phyloP scores from a whole-genome alignment of 306 rosid species.

The Medicago truncatula region MtrunA17r5.0-ANR NC_053044.1:43368501-43369000 shows the following conservation, averaged over 20 bases:
- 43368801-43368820: conserved; percentile 93
- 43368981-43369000: not conserved
- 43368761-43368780: conserved; percentile 69
- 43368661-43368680: conserved; percentile 79
- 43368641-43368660: conserved; percentile 86
- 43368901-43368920: conserved; percentile 58
- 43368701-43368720: conserved; percentile 94
- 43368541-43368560: not conserved
- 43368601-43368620: conserved; percentile 34
- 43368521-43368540: not conserved
- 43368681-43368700: conserved; percentile 84
- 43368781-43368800: conserved; percentile 73
- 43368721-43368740: conserved; percentile 71
- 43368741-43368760: conserved; percentile 75
- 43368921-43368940: conserved; percentile 28
- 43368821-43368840: conserved; percentile 56
- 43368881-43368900: conserved; percentile 90
- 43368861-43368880: conserved; percentile 75
- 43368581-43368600: conserved; percentile 57
- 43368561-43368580: conserved; percentile 14
- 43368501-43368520: not conserved
- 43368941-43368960: not conserved
- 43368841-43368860: conserved; percentile 74
- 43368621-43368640: conserved; percentile 74
- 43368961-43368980: conserved; percentile 3